Base-by-base conservation (phyloP, 108 stramenopile species). In the Pseudonitzschia delicatissima region DNA sequence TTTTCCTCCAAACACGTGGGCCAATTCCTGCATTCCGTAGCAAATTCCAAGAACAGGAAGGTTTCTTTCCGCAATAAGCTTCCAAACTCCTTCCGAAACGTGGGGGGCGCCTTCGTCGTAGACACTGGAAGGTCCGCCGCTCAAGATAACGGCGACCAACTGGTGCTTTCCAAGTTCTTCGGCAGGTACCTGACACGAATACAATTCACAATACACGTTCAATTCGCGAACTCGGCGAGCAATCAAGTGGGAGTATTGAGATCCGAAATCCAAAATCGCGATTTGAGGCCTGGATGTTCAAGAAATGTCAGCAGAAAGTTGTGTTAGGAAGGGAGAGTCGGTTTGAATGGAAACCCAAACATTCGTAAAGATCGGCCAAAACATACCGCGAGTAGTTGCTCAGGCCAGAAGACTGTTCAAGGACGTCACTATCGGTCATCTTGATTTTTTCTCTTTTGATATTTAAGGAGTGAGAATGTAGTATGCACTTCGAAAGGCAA, bases 261-360 rank as follows among this genome's bases (percentile, higher is more conserved):
- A 93, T 18, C 99, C 99, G 71, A 98, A 99, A 82, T 99, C 99
- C 52, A 99, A 79, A 65, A 99, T 98, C 9, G 96, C 95, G 25
- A 99, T 86, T 82, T 98, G 96, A 20, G 92, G 91, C 0, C 91
- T 87, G 47, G 36, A 37, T 36, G n/a, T 5, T 13, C 15, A 8
- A 26, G 0, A 25, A 28, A 37, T 34, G 36, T 37, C 5, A 17
- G 29, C 11, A 12, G 18, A 23, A 62, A 20, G 44, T 5, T n/a
- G 36, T 8, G 31, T 63, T 39, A 15, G 48, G 21, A 35, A 42
- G 60, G n/a, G 18, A 44, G 23, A 11, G 11, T 53, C 26, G 13
- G 8, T 28, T 2, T 11, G 25, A 26, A 27, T 28, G 52, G 52
- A 13, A 17, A 17, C 12, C 7, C 29, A 49, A 9, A 20, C 48